A percentile compares a stretch with the other conserved stretches of the same genome.
These are phyloP conservation scores for Kernera saxatilis DNA, from an alignment of 345 rosid genomes.

Conservation along the genomic window DNA sequence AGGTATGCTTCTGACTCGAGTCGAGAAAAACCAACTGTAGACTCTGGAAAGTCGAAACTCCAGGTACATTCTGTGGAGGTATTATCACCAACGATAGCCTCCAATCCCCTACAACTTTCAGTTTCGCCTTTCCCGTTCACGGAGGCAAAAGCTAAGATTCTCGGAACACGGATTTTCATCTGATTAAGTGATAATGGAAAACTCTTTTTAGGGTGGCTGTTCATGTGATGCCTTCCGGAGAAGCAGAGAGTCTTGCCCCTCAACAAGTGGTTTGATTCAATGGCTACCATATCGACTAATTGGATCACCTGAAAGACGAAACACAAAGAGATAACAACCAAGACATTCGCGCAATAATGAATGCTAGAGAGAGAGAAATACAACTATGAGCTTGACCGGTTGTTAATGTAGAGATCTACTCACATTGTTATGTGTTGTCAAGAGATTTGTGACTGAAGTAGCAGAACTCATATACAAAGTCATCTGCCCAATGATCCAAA, in stretches of 20 bases:
- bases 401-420: neutral
- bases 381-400: neutral
- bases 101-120: slow-evolving; percentile 16
- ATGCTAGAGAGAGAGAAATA: neutral
- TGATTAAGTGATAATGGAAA: neutral
- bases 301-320: slow-evolving; percentile 30
- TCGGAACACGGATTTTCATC: slow-evolving; percentile 12
- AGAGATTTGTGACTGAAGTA: slow-evolving; percentile 11
- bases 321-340: neutral
- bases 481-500: slow-evolving; percentile 1
- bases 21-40: slow-evolving; percentile 21
- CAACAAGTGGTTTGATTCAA: slow-evolving; percentile 11
- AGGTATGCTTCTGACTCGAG: slow-evolving; percentile 16
- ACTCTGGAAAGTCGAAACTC: slow-evolving; percentile 23
- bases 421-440: slow-evolving; percentile 12
- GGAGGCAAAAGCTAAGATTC: slow-evolving; percentile 26
- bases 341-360: neutral
- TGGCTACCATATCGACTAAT: slow-evolving; percentile 22
- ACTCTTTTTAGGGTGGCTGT: neutral
- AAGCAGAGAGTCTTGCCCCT: slow-evolving; percentile 24
- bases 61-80: slow-evolving; percentile 17
- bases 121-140: slow-evolving; percentile 27
- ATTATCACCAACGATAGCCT: slow-evolving; percentile 25
- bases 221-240: slow-evolving; percentile 5
- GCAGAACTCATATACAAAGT: slow-evolving; percentile 2